Evolutionary conservation across 768 basidiomycete genomes (phyloP), one percentile per base, ranked within the genome.

Genomic region (Leucocoprinus leucothites): DNA sequence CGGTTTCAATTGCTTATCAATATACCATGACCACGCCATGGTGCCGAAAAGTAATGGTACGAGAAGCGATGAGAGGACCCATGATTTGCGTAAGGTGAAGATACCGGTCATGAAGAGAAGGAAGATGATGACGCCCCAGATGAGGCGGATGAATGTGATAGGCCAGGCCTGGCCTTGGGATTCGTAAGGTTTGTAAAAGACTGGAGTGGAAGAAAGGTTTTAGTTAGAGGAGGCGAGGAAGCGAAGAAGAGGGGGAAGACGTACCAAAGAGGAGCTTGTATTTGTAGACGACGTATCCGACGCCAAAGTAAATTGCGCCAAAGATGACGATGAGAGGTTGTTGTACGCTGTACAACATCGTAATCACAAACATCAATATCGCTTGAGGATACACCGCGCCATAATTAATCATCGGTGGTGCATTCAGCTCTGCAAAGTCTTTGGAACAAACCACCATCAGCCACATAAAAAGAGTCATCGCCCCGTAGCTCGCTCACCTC

Each of bases 131-230:
- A 98, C 82, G 43, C 91, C 95, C 88, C 91, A 92, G 28, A 95
- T 87, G 38, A 97, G 82, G 6, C 96, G 89, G 24, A 85, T 81
- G 68, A 95, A 98, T 0, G 97, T 95, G 61, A 98, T 85, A 0
- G 94, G 93, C 96, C 97, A 98, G 1, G 95, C 97, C 73, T 98
- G 94, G 1, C 97, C 97, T 62, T 89, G 90, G 1, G 91, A 93
- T 71, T 98, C 95, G 70, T 98, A 98, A 0, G 97, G 96, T 65
- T 98, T 98, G 76, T 97, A 97, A 76, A 96, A 98, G 18, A 98
- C 94, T 97, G 64, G 1, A 51, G 22, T 26, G 16, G 38, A 26
- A 28, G 11, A 13, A 45, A 13, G 34, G 41, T 16, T 18, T 45
- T 46, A 57, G 57, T 45, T 14, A 3, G 11, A 46, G 47, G 8